Evolutionary conservation across 1,139 yeast species (phyloP), one percentile per base, ranked within the genome.

Genomic region (Komagataea norvegica): DNA sequence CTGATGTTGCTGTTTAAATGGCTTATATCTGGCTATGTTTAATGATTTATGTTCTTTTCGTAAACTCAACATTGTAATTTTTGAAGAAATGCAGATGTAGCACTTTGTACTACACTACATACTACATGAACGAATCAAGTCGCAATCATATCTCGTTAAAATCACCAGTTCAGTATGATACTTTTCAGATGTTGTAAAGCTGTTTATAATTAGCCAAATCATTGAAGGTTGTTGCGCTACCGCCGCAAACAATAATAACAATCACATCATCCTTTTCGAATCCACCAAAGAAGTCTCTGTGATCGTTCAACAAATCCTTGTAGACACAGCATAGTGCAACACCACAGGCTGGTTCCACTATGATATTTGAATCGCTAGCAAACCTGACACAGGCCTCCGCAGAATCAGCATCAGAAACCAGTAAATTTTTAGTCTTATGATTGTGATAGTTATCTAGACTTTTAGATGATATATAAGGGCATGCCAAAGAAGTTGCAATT

Each of bases 311-410:
- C 18, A 67, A 48, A 8, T 62, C 62, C 34, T 68, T 59, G 51
- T 74, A 74, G 3, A 71, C 66, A 8, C 73, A 60, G 14, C 79
- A 72, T 22, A 81, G 49, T 0, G 87, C 71, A 2, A 86, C 88
- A 9, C 87, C 88, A 61, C 89, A 82, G 1, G 89, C 87, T 0
- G 88, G 87, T 52, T 82, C 89, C 0, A 78, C 76, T 8, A 78
- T 62, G 36, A 70, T 61, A 26, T 68, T 67, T 42, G 66, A 72
- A 29, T 67, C 72, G 10, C 70, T 63, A 6, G 77, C 71, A 47
- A 70, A 77, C 28, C 57, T 61, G 13, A 75, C 53, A 36, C 78
- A 64, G 0, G 81, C 79, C 15, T 57, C 54, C 1, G 74, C 61
- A 0, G 85, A 77, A 36, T 77, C 79, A 5, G 57, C 42, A 51